Evolutionary conservation across 2,329 filamentous ascomycete species (phyloP), one percentile per base, ranked within the genome.

Genomic region (Trichoderma sp.): DNA sequence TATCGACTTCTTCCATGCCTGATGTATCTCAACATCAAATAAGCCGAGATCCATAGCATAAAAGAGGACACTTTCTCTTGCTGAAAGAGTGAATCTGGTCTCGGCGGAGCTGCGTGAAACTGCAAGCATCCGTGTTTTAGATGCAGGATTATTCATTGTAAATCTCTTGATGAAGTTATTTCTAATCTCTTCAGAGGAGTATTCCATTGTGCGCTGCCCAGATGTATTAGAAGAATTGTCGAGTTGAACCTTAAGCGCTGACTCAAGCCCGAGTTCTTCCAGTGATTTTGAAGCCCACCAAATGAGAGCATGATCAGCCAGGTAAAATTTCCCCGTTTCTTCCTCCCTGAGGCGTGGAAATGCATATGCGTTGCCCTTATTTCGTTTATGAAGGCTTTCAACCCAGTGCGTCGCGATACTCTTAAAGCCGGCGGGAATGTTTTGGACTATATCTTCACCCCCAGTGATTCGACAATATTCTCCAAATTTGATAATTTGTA

Each of bases 371-470:
- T 24, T 8, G 11, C 11, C 8, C 34, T 47, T 63, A 5, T 63
- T 63, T 21, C 26, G 5, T 5, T 18, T 5, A 21, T 63, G 36
- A 12, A 63, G 24, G 1, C 4, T 30, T 8, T 4, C 12, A 36
- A 63, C 24, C 60, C 60, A 47, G 11, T 14, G 18, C n/a, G 12
- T 14, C 4, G 28, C 28, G 11, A 63, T n/a, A 11, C 1, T 3
- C 5, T 2, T 2, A 15, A 47, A 2, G 0, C 26, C 34, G 2
- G 18, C 9, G 0, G 1, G 8, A 14, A 28, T 0, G 1, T 26
- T 5, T 1, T 1, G 4, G 1, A 4, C 1, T 43, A 15, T 18
- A 9, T 62, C 3, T 6, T n/a, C 11, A 8, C 1, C 6, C 6
- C 34, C 36, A 21, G 7, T 43, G 4, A 43, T 43, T 2, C n/a